A percentile compares a stretch with the other conserved stretches of the same genome.
Evolutionary conservation across 169 alveolate genomes (phyloP).

Genomic region (Fabrea salina): DNA sequence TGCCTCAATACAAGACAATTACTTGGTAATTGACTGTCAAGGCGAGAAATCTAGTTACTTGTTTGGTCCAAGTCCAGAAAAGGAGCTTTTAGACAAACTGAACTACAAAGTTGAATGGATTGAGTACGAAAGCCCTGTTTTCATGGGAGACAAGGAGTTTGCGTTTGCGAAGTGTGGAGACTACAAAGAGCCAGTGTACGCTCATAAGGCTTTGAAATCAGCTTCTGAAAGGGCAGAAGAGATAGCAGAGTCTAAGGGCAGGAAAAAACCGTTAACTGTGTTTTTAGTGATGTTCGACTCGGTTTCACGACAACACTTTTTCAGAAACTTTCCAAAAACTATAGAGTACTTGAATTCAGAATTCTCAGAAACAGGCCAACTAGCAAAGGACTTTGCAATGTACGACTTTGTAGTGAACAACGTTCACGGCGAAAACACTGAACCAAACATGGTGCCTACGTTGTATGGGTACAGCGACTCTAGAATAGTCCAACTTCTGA

Average conservation of each 20-base stretch:
- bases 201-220: no score
- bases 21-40: no score
- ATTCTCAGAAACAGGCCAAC: background rate
- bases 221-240: no score
- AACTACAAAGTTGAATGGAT: background rate
- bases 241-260: no score
- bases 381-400: background rate
- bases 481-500: background rate
- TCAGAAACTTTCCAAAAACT: constrained; percentile 3
- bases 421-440: constrained; percentile 22
- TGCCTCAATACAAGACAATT: background rate
- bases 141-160: background rate
- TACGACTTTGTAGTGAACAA: constrained; percentile 25
- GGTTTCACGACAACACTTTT: constrained; percentile 6
- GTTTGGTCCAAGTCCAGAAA: background rate
- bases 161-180: no score
- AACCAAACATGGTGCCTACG: constrained; percentile 20
- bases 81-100: background rate
- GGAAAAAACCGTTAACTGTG: background rate
- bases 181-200: no score
- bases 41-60: no score
- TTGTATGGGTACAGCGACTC: background rate
- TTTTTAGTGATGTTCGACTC: constrained; percentile 17
- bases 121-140: background rate
- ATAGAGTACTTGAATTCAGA: background rate